These are phyloP conservation scores for Ogataea angusta DNA, from an alignment of 805 yeast genomes.

Conservation along the genomic window DNA sequence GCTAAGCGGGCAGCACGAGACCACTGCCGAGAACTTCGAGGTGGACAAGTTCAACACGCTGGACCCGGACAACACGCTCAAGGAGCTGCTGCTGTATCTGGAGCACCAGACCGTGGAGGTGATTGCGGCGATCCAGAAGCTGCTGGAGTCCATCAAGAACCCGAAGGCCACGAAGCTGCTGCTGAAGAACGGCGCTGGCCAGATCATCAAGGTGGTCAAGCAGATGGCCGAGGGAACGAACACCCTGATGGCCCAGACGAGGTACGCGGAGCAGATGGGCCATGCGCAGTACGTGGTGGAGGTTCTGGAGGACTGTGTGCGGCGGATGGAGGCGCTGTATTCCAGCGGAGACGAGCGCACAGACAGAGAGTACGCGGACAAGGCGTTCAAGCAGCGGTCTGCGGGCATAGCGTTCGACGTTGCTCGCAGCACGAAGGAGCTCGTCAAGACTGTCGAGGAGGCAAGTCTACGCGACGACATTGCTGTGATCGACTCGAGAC, in stretches of 20 bases:
- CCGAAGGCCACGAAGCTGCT: constrained; percentile 75
- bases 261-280: constrained; percentile 79
- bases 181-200: constrained; percentile 65
- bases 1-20: constrained; percentile 13
- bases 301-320: constrained; percentile 78
- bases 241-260: constrained; percentile 81
- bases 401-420: constrained; percentile 96
- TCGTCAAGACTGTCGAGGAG: constrained; percentile 94
- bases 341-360: constrained; percentile 33
- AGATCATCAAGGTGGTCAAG: constrained; percentile 73
- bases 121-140: constrained; percentile 80
- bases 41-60: constrained; percentile 75
- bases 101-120: constrained; percentile 94
- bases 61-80: constrained; percentile 84
- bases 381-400: constrained; percentile 84
- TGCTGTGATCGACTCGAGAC: constrained; percentile 69
- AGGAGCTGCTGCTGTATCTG: constrained; percentile 76
- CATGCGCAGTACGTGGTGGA: constrained; percentile 91
- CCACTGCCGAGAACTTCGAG: constrained; percentile 43
- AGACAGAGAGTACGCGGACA: constrained; percentile 73
- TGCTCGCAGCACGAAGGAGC: constrained; percentile 93
- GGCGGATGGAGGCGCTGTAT: constrained; percentile 76
- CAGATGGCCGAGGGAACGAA: constrained; percentile 91
- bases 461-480: constrained; percentile 86
- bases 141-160: constrained; percentile 71